A percentile compares a stretch with the other conserved stretches of the same genome.
Conservation (phyloP, 768 basidiomycete species). For the Tephrocybe sp. region DNA sequence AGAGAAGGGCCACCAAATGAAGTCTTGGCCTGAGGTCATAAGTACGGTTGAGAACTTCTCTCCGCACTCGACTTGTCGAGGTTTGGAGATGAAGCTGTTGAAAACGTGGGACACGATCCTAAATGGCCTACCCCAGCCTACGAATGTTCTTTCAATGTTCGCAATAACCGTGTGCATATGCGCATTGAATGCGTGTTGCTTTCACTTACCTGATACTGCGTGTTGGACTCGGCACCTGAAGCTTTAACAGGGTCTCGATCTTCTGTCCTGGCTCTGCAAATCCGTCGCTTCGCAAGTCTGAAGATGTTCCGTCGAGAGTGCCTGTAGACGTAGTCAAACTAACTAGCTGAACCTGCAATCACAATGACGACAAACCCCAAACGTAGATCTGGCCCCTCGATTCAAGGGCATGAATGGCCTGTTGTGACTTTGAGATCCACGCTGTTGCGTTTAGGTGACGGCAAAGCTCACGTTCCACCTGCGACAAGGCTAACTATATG, state of each 20-base stretch:
- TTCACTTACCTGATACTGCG: slow-evolving; percentile 63
- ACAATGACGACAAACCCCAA: slow-evolving; percentile 59
- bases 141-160: too few species aligned
- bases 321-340: slow-evolving; percentile 39
- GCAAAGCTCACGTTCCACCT: slow-evolving; percentile 69
- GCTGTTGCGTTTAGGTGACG: neutral
- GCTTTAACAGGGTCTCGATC: slow-evolving; percentile 51
- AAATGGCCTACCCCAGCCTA: slow-evolving; percentile 79
- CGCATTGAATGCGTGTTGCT: neutral
- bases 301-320: slow-evolving; percentile 47
- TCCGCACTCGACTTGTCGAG: slow-evolving; percentile 71
- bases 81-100: slow-evolving; percentile 38
- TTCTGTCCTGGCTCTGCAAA: slow-evolving; percentile 52
- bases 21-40: slow-evolving; percentile 66
- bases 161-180: too few species aligned
- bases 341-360: neutral
- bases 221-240: slow-evolving; percentile 56
- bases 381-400: slow-evolving; percentile 67
- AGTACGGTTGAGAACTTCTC: slow-evolving; percentile 77
- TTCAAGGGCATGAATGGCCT: slow-evolving; percentile 91
- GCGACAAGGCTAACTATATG: slow-evolving; percentile 73
- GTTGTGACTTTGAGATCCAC: slow-evolving; percentile 3
- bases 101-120: slow-evolving; percentile 48
- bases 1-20: slow-evolving; percentile 70
- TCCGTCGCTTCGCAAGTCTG: slow-evolving; percentile 45